Evolutionary conservation across 495 filamentous ascomycete genomes (phyloP).

Genomic region (Hypoxylon cercidicola): DNA sequence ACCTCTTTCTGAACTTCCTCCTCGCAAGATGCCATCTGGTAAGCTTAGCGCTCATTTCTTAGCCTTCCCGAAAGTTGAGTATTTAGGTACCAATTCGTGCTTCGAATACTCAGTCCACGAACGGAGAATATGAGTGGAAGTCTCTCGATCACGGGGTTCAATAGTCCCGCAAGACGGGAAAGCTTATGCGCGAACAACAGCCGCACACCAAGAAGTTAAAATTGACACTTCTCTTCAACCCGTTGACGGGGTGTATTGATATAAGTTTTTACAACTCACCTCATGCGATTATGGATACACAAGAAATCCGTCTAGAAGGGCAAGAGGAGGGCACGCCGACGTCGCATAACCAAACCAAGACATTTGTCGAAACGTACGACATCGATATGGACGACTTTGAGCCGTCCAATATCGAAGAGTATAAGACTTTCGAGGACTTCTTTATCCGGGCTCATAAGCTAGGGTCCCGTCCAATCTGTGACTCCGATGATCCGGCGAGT

Average conservation of each 20-base stretch:
- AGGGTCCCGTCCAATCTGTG: conserved; percentile 50
- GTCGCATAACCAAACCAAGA: conserved; percentile 42
- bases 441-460: conserved; percentile 55
- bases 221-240: conserved; percentile 55
- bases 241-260: conserved; percentile 53
- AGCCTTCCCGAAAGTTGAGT: background rate
- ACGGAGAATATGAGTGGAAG: conserved; percentile 51
- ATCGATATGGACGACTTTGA: conserved; percentile 54
- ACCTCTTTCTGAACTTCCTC: conserved; percentile 14
- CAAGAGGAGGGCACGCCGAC: conserved; percentile 16
- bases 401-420: conserved; percentile 51
- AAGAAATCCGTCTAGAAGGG: conserved; percentile 33
- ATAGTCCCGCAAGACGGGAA: conserved; percentile 48
- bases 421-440: conserved; percentile 56
- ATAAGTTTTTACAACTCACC: conserved; percentile 48
- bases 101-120: conserved; percentile 16
- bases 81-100: conserved; percentile 2
- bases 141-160: conserved; percentile 50
- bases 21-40: conserved; percentile 13
- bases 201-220: conserved; percentile 55
- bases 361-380: conserved; percentile 51
- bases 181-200: conserved; percentile 51
- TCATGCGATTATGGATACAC: conserved; percentile 50
- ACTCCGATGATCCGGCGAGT: conserved; percentile 43
- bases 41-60: background rate